phyloP scores from a whole-genome alignment of 1,284 basidiomycete species.

The Schizophyllum amplum region DNA sequence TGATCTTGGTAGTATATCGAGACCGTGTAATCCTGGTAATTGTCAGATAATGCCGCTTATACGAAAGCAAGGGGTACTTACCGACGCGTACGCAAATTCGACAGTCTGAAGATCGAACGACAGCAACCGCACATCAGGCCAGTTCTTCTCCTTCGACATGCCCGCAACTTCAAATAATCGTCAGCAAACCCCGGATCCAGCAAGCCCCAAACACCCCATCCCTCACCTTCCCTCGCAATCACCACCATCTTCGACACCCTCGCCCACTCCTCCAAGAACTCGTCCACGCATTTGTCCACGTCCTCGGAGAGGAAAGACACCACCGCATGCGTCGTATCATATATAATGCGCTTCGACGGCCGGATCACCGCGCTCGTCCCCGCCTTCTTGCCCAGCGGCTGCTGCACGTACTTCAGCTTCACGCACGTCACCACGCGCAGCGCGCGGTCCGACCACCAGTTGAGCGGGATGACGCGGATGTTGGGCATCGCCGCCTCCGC shows the following conservation, averaged over 20 bases:
- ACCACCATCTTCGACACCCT: slow-evolving; percentile 87
- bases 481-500: slow-evolving; percentile 88
- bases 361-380: slow-evolving; percentile 60
- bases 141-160: slow-evolving; percentile 64
- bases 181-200: neutral
- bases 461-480: slow-evolving; percentile 78
- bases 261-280: slow-evolving; percentile 88
- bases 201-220: neutral
- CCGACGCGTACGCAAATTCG: slow-evolving; percentile 72
- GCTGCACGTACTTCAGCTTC: slow-evolving; percentile 81
- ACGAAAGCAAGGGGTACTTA: slow-evolving; percentile 18
- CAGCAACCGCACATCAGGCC: slow-evolving; percentile 67
- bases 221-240: slow-evolving; percentile 76
- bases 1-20: slow-evolving; percentile 70
- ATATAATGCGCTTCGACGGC: slow-evolving; percentile 77
- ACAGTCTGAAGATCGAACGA: slow-evolving; percentile 87
- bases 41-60: neutral
- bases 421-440: slow-evolving; percentile 78
- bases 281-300: slow-evolving; percentile 79
- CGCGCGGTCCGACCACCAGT: slow-evolving; percentile 84
- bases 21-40: slow-evolving; percentile 56
- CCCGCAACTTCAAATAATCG: slow-evolving; percentile 53
- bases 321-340: slow-evolving; percentile 77
- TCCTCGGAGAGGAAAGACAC: slow-evolving; percentile 83
- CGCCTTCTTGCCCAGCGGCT: slow-evolving; percentile 63